A percentile compares a stretch with the other conserved stretches of the same genome.
phyloP scores from a whole-genome alignment of 495 filamentous ascomycete species.

The Aspergillus nidulans region DNA sequence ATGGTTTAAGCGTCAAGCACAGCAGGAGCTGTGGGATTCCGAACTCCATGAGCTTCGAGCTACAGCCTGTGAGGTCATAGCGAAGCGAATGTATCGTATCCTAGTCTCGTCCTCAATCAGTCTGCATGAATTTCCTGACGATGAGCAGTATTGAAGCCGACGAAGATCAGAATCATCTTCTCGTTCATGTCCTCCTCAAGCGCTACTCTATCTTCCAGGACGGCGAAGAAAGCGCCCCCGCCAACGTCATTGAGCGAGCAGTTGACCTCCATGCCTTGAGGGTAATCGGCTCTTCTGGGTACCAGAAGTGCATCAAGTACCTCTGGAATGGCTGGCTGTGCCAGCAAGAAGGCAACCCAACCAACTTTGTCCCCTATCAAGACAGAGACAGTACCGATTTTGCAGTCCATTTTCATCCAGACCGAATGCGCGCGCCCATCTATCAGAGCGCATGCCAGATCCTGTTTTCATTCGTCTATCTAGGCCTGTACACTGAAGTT shows the following conservation, averaged over 20 bases:
- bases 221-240: conserved; percentile 63
- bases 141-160: conserved; percentile 68
- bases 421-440: conserved; percentile 83
- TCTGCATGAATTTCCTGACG: conserved; percentile 15
- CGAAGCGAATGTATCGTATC: conserved; percentile 70
- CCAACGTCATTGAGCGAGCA: conserved; percentile 86
- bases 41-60: conserved; percentile 76
- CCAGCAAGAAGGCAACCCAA: conserved; percentile 85
- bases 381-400: conserved; percentile 69
- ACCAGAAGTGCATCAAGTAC: conserved; percentile 87
- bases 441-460: conserved; percentile 93
- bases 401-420: conserved; percentile 80
- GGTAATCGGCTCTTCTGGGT: conserved; percentile 87
- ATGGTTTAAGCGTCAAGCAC: conserved; percentile 84
- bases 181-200: conserved; percentile 82
- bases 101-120: no score
- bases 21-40: conserved; percentile 84
- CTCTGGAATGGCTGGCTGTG: conserved; percentile 97
- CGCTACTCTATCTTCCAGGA: conserved; percentile 78
- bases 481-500: conserved; percentile 79
- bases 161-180: conserved; percentile 67
- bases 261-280: conserved; percentile 87
- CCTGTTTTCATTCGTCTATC: conserved; percentile 73
- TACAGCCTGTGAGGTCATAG: conserved; percentile 86
- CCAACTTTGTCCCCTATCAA: conserved; percentile 78